Conservation (phyloP, 2,329 filamentous ascomycete species). For the Monilinia vaccinii-corymbosi region DNA sequence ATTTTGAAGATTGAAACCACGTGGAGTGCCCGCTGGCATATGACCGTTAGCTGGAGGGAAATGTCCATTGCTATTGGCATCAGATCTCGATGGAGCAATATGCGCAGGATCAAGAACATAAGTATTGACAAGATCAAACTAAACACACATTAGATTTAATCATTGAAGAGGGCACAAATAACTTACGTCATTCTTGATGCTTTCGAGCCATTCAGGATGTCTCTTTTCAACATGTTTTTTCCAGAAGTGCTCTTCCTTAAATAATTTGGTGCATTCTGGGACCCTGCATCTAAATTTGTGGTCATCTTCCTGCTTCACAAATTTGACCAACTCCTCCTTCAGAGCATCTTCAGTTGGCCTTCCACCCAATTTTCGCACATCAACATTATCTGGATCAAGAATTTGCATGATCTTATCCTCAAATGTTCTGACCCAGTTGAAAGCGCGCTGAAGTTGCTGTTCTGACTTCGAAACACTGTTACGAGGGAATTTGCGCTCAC, state of each 20-base stretch:
- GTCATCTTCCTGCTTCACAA: slow-evolving; percentile 95
- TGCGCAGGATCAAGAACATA: slow-evolving; percentile 93
- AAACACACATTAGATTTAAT: slow-evolving; percentile 29
- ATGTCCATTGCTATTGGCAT: slow-evolving; percentile 92
- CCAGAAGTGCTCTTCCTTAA: slow-evolving; percentile 97
- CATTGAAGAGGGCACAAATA: not conserved
- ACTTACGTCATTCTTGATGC: slow-evolving; percentile 73
- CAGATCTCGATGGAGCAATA: slow-evolving; percentile 85
- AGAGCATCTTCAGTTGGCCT: slow-evolving; percentile 78
- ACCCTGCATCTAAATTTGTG: slow-evolving; percentile 96
- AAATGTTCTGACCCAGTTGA: slow-evolving; percentile 98
- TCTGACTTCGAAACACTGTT: slow-evolving; percentile 64
- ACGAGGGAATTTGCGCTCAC: slow-evolving; percentile 61
- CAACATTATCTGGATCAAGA: slow-evolving; percentile 78
- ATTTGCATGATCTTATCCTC: slow-evolving; percentile 94
- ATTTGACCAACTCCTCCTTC: slow-evolving; percentile 76
- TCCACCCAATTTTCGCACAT: slow-evolving; percentile 84
- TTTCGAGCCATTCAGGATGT: slow-evolving; percentile 78
- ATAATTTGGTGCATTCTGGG: slow-evolving; percentile 90
- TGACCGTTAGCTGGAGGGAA: slow-evolving; percentile 77
- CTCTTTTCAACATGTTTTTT: slow-evolving; percentile 96
- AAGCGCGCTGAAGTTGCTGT: slow-evolving; percentile 86
- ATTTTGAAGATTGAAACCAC: slow-evolving; percentile 80
- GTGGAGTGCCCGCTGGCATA: slow-evolving; percentile 71
- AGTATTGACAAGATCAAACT: slow-evolving; percentile 85